Percentiles rank a stretch among this genome's conserved stretches.
Evolutionary conservation across 2,329 filamentous ascomycete genomes (phyloP).

Genomic region (Cordyceps cateniannulata): DNA sequence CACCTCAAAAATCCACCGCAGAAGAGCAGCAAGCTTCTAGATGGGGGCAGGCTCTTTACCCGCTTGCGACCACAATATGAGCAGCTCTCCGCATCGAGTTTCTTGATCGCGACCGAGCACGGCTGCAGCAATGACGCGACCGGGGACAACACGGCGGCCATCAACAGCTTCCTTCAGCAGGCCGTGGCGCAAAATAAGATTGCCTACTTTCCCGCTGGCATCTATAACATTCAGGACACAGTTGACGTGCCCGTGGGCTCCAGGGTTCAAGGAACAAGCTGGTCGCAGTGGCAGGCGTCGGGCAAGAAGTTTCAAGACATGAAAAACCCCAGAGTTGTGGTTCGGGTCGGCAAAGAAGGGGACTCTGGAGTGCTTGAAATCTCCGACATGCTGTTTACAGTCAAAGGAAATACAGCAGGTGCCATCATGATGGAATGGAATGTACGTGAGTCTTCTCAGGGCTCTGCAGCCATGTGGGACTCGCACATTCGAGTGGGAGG

Average conservation of each 20-base stretch:
- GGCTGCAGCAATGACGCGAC: slow-evolving; percentile 28
- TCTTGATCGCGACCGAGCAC: slow-evolving; percentile 27
- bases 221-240: slow-evolving; percentile 21
- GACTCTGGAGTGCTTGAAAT: slow-evolving; percentile 62
- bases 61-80: slow-evolving; percentile 31
- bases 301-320: slow-evolving; percentile 57
- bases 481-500: slow-evolving; percentile 42
- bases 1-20: no score
- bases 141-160: slow-evolving; percentile 20
- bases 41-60: slow-evolving; percentile 18
- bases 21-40: neutral
- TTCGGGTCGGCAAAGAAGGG: slow-evolving; percentile 57
- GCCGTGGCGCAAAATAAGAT: neutral
- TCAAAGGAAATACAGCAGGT: slow-evolving; percentile 58
- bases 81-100: slow-evolving; percentile 25
- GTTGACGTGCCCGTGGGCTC: slow-evolving; percentile 51
- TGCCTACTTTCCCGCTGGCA: slow-evolving; percentile 21
- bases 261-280: slow-evolving; percentile 34
- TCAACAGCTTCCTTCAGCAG: slow-evolving; percentile 20
- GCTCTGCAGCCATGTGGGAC: slow-evolving; percentile 16
- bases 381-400: slow-evolving; percentile 60
- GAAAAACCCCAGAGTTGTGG: slow-evolving; percentile 55
- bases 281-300: slow-evolving; percentile 61
- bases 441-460: neutral
- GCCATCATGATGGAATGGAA: slow-evolving; percentile 71